Conservation (phyloP, 306 rosid species). For the Sphenostylis stenocarpa region DNA sequence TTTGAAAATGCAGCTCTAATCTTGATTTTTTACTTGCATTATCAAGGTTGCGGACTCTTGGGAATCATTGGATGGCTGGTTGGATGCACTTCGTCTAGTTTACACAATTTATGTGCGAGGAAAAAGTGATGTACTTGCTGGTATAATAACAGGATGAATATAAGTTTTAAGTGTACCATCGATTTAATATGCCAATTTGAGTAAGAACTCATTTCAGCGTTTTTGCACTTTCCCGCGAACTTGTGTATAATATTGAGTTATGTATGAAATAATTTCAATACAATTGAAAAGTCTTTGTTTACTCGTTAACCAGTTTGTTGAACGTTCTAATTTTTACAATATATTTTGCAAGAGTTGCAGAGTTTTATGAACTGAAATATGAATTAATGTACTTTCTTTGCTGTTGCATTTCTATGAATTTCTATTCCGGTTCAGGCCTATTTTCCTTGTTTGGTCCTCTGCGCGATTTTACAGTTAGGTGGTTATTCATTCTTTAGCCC, state of each 20-base stretch:
- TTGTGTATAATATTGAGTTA: slow-evolving; percentile 48
- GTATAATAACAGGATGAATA: slow-evolving; percentile 74
- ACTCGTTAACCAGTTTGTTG: background rate
- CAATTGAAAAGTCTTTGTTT: slow-evolving; percentile 27
- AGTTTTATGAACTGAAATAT: slow-evolving; percentile 6
- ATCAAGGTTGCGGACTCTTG: slow-evolving; percentile 89
- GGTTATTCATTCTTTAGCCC: background rate
- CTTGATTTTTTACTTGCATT: slow-evolving; percentile 26
- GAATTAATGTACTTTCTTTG: background rate
- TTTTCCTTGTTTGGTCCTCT: background rate
- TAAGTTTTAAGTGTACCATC: slow-evolving; percentile 25
- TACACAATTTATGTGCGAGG: slow-evolving; percentile 92
- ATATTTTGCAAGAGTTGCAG: slow-evolving; percentile 22
- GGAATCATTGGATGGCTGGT: slow-evolving; percentile 98
- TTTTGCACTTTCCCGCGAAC: slow-evolving; percentile 28
- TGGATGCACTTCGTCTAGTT: slow-evolving; percentile 91
- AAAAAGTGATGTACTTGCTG: slow-evolving; percentile 89
- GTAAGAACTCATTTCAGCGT: slow-evolving; percentile 8
- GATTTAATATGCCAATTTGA: slow-evolving; percentile 31
- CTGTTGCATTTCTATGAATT: background rate
- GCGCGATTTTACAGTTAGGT: background rate
- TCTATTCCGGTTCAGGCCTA: background rate
- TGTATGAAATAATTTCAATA: slow-evolving; percentile 37
- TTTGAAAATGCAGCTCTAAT: slow-evolving; percentile 33
- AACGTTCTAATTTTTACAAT: slow-evolving; percentile 10